Evolutionary conservation across 1,284 basidiomycete species (phyloP).

Genomic region (Paramarasmius palmivorus): DNA sequence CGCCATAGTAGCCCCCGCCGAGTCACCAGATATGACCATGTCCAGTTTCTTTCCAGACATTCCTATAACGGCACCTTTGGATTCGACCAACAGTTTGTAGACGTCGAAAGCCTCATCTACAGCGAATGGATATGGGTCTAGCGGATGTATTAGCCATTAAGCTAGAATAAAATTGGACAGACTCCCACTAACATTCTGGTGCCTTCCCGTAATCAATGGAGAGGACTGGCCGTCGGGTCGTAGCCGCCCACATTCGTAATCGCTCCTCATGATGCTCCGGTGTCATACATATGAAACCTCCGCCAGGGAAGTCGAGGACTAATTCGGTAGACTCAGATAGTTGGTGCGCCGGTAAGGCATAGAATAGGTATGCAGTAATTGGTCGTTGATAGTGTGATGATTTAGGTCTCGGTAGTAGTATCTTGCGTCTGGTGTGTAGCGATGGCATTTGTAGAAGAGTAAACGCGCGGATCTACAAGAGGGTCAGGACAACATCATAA

Average conservation of each 20-base stretch:
- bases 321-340: slow-evolving; percentile 75
- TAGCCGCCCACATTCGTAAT: slow-evolving; percentile 83
- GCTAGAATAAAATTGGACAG: neutral
- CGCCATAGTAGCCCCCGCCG: slow-evolving; percentile 87
- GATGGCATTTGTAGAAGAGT: slow-evolving; percentile 53
- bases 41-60: slow-evolving; percentile 80
- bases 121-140: slow-evolving; percentile 94
- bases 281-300: slow-evolving; percentile 94
- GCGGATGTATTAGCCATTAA: slow-evolving; percentile 4
- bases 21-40: slow-evolving; percentile 85
- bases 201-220: slow-evolving; percentile 95
- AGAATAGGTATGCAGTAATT: slow-evolving; percentile 86
- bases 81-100: slow-evolving; percentile 82
- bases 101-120: slow-evolving; percentile 94
- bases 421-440: slow-evolving; percentile 71
- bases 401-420: slow-evolving; percentile 81
- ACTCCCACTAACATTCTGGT: slow-evolving; percentile 76
- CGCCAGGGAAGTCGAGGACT: slow-evolving; percentile 91
- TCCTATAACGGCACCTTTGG: slow-evolving; percentile 79
- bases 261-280: slow-evolving; percentile 96
- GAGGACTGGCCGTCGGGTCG: slow-evolving; percentile 80
- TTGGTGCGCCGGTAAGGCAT: slow-evolving; percentile 68
- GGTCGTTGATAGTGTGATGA: slow-evolving; percentile 79
- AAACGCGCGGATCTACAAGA: slow-evolving; percentile 64
- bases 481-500: slow-evolving; percentile 1